phyloP scores from a whole-genome alignment of 2,329 filamentous ascomycete species.

The Aspergillus ustus region DNA sequence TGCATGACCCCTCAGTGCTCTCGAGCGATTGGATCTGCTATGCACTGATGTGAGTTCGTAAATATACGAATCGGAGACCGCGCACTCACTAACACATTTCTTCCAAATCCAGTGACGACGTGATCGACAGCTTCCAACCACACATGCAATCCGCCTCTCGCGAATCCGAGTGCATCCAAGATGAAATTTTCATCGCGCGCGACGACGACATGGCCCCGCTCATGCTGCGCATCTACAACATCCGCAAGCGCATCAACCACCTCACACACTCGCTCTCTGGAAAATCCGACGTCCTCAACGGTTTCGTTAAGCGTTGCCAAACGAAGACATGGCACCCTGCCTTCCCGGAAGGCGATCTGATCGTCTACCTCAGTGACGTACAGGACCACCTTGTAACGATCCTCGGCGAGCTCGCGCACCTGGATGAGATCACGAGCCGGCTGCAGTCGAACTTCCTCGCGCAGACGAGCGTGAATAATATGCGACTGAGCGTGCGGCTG shows the following conservation, averaged over 20 bases:
- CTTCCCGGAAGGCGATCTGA: slow-evolving; percentile 91
- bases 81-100: not conserved
- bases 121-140: slow-evolving; percentile 91
- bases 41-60: slow-evolving; percentile 76
- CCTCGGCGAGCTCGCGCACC: slow-evolving; percentile 93
- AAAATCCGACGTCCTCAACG: slow-evolving; percentile 94
- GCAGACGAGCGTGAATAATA: slow-evolving; percentile 88
- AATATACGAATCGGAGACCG: not conserved
- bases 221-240: slow-evolving; percentile 80
- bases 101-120: slow-evolving; percentile 75
- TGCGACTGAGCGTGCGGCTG: slow-evolving; percentile 80
- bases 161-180: slow-evolving; percentile 89
- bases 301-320: slow-evolving; percentile 97
- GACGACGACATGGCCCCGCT: slow-evolving; percentile 85
- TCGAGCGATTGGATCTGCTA: slow-evolving; percentile 99
- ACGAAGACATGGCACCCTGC: slow-evolving; percentile 78
- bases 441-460: slow-evolving; percentile 94
- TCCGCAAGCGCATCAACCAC: slow-evolving; percentile 90
- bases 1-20: slow-evolving; percentile 89
- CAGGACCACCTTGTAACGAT: slow-evolving; percentile 97
- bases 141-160: slow-evolving; percentile 81
- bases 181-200: slow-evolving; percentile 89
- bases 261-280: slow-evolving; percentile 87
- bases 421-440: slow-evolving; percentile 93
- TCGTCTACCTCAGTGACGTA: slow-evolving; percentile 92